These are phyloP conservation scores for Poa annua DNA, from an alignment of 176 grass and related monocot species.

Conservation along the genomic window DNA sequence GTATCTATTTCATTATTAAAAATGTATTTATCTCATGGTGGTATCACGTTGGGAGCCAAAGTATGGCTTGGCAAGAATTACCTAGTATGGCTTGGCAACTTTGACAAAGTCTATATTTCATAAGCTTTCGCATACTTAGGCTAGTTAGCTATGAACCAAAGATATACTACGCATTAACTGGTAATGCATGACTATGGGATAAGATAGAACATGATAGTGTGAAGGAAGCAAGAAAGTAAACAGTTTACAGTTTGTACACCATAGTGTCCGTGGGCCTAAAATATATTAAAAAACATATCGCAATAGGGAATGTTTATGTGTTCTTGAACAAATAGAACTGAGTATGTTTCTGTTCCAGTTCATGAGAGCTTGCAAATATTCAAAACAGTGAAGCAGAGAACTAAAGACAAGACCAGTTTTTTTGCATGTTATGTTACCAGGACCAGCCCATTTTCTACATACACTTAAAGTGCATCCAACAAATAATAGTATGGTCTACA, in stretches of 20 bases:
- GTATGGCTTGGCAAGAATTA: background rate
- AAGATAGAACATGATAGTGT: background rate
- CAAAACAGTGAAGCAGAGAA: background rate
- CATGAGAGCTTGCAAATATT: background rate
- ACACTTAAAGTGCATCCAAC: background rate
- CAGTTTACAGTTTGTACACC: background rate
- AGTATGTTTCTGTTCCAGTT: background rate
- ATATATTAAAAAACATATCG: background rate
- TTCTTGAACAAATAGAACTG: background rate
- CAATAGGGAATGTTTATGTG: background rate
- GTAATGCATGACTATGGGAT: background rate
- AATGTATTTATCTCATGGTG: no score
- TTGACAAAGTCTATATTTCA: background rate
- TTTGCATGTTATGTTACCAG: background rate
- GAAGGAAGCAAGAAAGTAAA: background rate
- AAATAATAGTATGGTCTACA: background rate
- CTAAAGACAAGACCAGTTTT: background rate
- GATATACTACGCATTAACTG: background rate
- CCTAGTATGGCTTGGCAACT: no score
- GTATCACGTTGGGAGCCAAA: background rate
- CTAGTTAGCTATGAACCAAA: background rate
- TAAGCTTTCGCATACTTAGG: no score
- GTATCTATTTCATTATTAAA: no score
- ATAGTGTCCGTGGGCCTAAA: background rate
- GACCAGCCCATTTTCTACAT: background rate